Evolutionary conservation across 2,329 filamentous ascomycete species (phyloP), one percentile per base, ranked within the genome.

Genomic region (Fusarium sarcochroum): DNA sequence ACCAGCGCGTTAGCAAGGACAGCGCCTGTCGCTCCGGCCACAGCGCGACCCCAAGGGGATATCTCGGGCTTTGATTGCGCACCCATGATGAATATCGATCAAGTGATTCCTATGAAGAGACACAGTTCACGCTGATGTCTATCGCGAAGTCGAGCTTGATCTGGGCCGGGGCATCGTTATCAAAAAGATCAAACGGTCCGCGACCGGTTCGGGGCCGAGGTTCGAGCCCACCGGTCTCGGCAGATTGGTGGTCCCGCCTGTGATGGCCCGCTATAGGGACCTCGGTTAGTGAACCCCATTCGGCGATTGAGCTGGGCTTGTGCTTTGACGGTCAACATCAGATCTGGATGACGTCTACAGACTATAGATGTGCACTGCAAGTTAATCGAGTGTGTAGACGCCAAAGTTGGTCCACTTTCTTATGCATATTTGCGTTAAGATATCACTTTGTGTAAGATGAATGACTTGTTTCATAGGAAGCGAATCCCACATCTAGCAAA

Each of bases 1-100:
- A 98, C 95, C 67, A 98, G 83, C 44, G 94, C 92, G 84, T 99
- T 99, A 60, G 96, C 96, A 62, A 99, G 86, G 37, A 98, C 93
- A 46, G 96, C 96, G 65, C 96, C 96, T 20, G 93, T 93, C 52
- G 96, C 93, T 75, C 96, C 96, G 67, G 96, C 95, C 70, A 97
- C 89, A 55, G 96, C 96, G 77, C 91, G 91, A 55, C 94, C 95
- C 95, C 95, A 98, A 55, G 96, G 93, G 41, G 96, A 94, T 62
- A 98, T 88, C 70, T 84, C 84, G 68, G 89, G 85, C 80, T 94
- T 95, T 38, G 87, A 89, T 74, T 86, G 86, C 53, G 77, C 84
- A 59, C 82, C 80, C 87, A 89, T 88, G 62, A 53, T 47, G 50
- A 47, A 55, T 11, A n/a, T 21, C 27, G n/a, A 59, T 46, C 14